These are phyloP conservation scores for Starmerella sp. DNA, from an alignment of 805 yeast genomes.

Conservation along the genomic window DNA sequence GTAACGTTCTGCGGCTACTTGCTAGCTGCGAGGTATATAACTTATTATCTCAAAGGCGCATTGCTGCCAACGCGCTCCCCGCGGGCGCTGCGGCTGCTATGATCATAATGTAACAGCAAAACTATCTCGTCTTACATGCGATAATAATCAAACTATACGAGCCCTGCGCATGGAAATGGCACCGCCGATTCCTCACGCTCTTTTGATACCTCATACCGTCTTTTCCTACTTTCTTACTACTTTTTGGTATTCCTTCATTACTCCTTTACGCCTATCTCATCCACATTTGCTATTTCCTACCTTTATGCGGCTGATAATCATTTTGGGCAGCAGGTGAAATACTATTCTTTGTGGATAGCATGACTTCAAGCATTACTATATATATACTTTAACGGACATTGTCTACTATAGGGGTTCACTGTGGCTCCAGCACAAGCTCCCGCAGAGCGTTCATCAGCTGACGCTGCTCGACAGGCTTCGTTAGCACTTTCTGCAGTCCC, in stretches of 20 bases:
- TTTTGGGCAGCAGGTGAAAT: too few relatives aligned
- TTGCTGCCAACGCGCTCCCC: neutral
- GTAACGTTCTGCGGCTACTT: conserved; percentile 14
- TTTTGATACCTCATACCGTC: too few relatives aligned
- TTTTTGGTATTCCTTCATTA: neutral
- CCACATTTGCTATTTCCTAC: too few relatives aligned
- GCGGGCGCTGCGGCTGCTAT: neutral
- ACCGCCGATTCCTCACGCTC: too few relatives aligned
- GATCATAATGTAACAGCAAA: conserved; percentile 1
- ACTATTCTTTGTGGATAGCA: too few relatives aligned
- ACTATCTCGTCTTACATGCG: neutral
- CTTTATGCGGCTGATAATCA: too few relatives aligned
- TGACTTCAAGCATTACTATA: neutral
- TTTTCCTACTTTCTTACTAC: too few relatives aligned
- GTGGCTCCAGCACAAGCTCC: neutral
- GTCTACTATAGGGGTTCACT: too few relatives aligned
- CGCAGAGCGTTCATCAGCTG: conserved; percentile 2
- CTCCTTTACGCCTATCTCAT: neutral
- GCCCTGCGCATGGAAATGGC: too few relatives aligned
- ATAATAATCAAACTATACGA: neutral
- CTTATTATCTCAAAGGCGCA: conserved; percentile 6
- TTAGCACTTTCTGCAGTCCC: conserved; percentile 79
- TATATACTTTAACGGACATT: too few relatives aligned
- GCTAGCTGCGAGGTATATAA: conserved; percentile 5
- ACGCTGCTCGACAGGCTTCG: conserved; percentile 64